Percentiles rank a stretch among this genome's conserved stretches.
Conservation (phyloP, 1,284 basidiomycete genomes). For the Boletellus dicymbophilus region DNA sequence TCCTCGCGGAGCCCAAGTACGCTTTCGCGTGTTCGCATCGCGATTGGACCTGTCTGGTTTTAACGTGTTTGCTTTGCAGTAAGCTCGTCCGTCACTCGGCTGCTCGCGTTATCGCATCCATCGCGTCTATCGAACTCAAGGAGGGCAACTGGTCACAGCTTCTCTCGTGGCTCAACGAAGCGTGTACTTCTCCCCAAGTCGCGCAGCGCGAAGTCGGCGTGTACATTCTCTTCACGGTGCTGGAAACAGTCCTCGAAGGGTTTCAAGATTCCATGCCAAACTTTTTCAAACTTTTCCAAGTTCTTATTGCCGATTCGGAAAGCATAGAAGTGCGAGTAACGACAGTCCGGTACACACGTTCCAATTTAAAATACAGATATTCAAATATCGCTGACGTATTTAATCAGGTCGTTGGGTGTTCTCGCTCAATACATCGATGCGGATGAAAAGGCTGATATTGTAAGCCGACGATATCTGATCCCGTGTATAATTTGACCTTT, state of each 20-base stretch:
- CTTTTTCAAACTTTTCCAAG: constrained; percentile 84
- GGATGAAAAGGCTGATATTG: constrained; percentile 88
- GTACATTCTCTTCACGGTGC: constrained; percentile 90
- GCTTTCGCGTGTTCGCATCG: constrained; percentile 33
- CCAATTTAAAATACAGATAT: neutral
- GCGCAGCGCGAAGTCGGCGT: constrained; percentile 89
- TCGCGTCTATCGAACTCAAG: constrained; percentile 90
- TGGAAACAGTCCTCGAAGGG: constrained; percentile 91
- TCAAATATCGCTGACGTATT: constrained; percentile 6
- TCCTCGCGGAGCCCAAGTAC: constrained; percentile 80
- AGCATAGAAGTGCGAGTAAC: constrained; percentile 92
- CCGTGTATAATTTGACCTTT: neutral
- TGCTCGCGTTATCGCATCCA: constrained; percentile 91
- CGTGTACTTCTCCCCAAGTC: constrained; percentile 70
- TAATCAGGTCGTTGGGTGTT: constrained; percentile 78
- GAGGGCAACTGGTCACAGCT: constrained; percentile 85
- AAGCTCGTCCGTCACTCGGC: constrained; percentile 88
- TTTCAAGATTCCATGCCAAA: constrained; percentile 79
- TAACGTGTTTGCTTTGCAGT: constrained; percentile 40
- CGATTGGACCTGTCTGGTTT: neutral
- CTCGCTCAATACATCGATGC: constrained; percentile 93
- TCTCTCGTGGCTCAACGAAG: constrained; percentile 86
- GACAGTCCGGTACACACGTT: constrained; percentile 67
- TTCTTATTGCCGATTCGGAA: constrained; percentile 85
- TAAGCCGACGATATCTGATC: constrained; percentile 39